Conservation (phyloP, 1,284 basidiomycete species). For the Ceratobasidium sp. region DNA sequence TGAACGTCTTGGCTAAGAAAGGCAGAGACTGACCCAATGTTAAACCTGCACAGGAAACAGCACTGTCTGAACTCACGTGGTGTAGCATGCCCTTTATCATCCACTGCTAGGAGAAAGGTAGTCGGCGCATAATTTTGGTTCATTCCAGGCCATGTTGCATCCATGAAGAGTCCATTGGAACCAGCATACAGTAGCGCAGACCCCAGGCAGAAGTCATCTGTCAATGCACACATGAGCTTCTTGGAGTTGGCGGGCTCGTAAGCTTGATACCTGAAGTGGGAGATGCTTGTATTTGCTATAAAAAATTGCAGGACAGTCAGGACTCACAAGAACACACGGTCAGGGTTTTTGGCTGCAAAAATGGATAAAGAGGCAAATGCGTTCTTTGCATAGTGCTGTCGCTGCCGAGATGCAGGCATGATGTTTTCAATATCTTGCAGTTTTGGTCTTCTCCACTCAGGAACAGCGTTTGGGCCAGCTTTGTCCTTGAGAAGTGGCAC, state of each 20-base stretch:
- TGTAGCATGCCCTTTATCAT: background rate
- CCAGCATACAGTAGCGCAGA: background rate
- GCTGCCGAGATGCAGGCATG: slow-evolving; percentile 1
- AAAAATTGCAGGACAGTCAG: background rate
- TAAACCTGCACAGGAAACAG: background rate
- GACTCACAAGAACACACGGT: slow-evolving; percentile 5
- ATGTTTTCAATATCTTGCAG: slow-evolving; percentile 6
- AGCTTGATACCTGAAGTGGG: background rate
- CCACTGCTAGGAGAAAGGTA: background rate
- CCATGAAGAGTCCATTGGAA: slow-evolving; percentile 48
- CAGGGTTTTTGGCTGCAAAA: slow-evolving; percentile 7
- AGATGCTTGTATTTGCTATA: too few species aligned
- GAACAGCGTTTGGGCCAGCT: background rate
- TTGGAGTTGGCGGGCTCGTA: background rate
- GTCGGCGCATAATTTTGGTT: slow-evolving; percentile 53
- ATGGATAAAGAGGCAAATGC: slow-evolving; percentile 14
- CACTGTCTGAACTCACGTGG: background rate
- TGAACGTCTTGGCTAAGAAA: slow-evolving; percentile 9
- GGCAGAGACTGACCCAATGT: too few species aligned
- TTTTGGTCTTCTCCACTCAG: background rate
- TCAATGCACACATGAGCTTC: background rate
- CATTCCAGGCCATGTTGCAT: slow-evolving; percentile 52
- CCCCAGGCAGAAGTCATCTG: background rate
- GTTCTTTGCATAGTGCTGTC: slow-evolving; percentile 9
- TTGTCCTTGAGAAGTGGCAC: background rate